Conservation (phyloP, 106 monocot species). For the Acanthochlamys bracteata region DNA sequence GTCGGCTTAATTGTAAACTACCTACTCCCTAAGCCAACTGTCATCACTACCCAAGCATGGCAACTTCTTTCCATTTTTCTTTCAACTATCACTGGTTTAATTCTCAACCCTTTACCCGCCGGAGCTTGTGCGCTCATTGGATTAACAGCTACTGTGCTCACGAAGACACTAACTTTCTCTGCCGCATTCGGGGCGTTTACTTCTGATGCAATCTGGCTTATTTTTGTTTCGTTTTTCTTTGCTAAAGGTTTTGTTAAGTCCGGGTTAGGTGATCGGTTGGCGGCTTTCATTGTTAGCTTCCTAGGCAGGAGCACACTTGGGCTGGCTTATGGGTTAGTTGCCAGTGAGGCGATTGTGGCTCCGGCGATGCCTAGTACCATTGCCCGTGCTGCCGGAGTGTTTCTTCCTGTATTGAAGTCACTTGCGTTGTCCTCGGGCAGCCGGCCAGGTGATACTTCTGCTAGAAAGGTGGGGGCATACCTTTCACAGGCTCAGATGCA, state of each 20-base stretch:
- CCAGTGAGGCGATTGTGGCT: conserved; percentile 75
- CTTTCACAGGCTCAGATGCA: conserved; percentile 82
- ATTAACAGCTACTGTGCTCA: conserved; percentile 49
- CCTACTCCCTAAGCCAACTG: conserved; percentile 60
- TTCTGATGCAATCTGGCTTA: conserved; percentile 91
- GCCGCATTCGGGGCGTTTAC: conserved; percentile 79
- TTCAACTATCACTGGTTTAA: conserved; percentile 79
- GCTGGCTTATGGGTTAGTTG: conserved; percentile 65
- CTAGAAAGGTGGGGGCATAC: conserved; percentile 75
- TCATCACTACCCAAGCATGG: conserved; percentile 73
- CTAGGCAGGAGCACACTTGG: conserved; percentile 85
- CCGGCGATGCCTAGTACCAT: conserved; percentile 98
- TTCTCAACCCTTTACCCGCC: conserved; percentile 77
- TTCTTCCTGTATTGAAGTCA: conserved; percentile 84
- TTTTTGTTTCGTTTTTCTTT: conserved; percentile 96
- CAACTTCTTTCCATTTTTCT: conserved; percentile 87
- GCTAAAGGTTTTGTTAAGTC: conserved; percentile 96
- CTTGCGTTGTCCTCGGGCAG: conserved; percentile 75
- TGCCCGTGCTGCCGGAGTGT: conserved; percentile 86
- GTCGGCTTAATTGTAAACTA: conserved; percentile 68
- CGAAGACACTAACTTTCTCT: conserved; percentile 59
- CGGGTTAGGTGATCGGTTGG: conserved; percentile 76
- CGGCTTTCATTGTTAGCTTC: conserved; percentile 90
- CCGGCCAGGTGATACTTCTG: conserved; percentile 50
- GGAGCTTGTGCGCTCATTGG: conserved; percentile 91